Conservation (phyloP, 2,329 filamentous ascomycete genomes). For the Cyphellophora europaea region DNA sequence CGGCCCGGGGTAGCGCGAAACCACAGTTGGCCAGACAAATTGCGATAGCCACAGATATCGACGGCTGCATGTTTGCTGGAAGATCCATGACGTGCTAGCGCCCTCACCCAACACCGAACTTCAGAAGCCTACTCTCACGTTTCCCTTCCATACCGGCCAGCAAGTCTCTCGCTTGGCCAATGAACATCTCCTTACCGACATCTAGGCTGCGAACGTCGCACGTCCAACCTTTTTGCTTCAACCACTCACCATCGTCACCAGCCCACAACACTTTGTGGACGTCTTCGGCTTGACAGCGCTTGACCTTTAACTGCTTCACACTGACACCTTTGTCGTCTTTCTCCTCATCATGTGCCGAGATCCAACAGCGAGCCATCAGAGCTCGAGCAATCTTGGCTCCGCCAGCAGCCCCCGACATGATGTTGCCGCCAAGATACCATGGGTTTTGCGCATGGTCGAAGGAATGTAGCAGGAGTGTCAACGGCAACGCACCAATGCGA, state of each 20-base stretch:
- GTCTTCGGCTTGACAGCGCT: constrained; percentile 24
- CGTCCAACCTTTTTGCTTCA: constrained; percentile 13
- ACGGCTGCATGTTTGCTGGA: no score
- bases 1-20: no score
- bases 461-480: constrained; percentile 43
- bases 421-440: constrained; percentile 44
- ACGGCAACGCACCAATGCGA: constrained; percentile 33
- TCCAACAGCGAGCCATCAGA: constrained; percentile 42
- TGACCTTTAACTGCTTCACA: constrained; percentile 34
- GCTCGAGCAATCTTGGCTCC: constrained; percentile 39
- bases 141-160: constrained; percentile 10
- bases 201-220: constrained; percentile 17
- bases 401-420: constrained; percentile 39
- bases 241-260: constrained; percentile 14
- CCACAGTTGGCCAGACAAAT: no score
- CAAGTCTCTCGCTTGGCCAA: constrained; percentile 8
- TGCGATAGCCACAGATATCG: no score
- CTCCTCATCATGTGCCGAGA: constrained; percentile 44
- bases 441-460: constrained; percentile 44
- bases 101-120: constrained; percentile 4
- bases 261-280: constrained; percentile 25
- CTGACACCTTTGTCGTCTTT: constrained; percentile 40
- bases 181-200: constrained; percentile 13
- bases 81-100: no score
- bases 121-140: constrained; percentile 6